Conservation (phyloP, 805 yeast genomes). For the Candida ficus region DNA sequence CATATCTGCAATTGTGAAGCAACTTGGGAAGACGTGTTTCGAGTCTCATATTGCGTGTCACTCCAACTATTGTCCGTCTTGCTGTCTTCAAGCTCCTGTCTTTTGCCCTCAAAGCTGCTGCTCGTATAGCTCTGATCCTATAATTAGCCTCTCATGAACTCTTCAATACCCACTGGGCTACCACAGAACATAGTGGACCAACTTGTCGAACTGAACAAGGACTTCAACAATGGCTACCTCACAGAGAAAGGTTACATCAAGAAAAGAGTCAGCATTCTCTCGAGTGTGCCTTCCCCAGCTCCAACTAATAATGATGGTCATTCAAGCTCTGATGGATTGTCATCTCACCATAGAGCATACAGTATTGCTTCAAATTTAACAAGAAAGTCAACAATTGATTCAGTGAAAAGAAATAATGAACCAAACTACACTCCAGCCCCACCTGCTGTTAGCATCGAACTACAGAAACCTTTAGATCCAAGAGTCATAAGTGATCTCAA, state of each 20-base stretch:
- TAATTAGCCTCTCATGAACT: conserved; percentile 19
- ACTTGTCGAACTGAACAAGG: conserved; percentile 40
- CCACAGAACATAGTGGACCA: conserved; percentile 15
- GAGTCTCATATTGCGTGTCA: too few species aligned
- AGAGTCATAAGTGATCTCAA: conserved; percentile 37
- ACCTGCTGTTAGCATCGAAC: conserved; percentile 23
- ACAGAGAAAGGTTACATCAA: conserved; percentile 70
- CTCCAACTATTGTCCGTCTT: too few species aligned
- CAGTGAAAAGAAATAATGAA: conserved; percentile 16
- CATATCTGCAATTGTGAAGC: too few species aligned
- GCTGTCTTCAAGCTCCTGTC: too few species aligned
- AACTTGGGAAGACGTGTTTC: too few species aligned
- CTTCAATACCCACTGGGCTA: conserved; percentile 20
- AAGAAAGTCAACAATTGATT: conserved; percentile 27
- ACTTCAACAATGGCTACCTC: conserved; percentile 61
- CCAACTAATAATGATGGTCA: conserved; percentile 8
- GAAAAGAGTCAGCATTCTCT: conserved; percentile 42
- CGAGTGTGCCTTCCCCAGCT: conserved; percentile 1
- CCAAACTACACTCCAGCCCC: conserved; percentile 27
- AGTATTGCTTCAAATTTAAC: conserved; percentile 21
- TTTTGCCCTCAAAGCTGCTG: too few species aligned
- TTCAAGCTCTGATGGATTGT: conserved; percentile 4
- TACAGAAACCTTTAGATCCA: conserved; percentile 52
- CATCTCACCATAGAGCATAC: conserved; percentile 20
- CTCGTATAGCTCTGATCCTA: too few species aligned